Evolutionary conservation across 345 rosid genomes (phyloP).

Genomic region (Raphanus raphanistrum): DNA sequence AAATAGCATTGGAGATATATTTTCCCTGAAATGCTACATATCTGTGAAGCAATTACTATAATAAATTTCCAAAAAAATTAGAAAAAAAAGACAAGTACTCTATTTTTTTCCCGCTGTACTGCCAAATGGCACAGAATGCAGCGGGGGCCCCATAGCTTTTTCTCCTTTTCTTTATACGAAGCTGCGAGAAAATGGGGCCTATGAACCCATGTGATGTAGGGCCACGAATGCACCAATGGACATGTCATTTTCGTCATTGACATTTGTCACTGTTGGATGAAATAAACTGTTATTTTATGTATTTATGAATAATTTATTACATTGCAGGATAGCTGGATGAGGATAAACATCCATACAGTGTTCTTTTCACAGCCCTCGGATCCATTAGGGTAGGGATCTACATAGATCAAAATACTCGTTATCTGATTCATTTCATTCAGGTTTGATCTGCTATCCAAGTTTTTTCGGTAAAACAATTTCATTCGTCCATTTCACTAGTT

Average conservation of each 20-base stretch:
- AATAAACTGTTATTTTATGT: not conserved
- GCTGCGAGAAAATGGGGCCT: conserved; percentile 16
- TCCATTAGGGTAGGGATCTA: too few relatives aligned
- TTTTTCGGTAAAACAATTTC: not conserved
- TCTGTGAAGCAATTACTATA: not conserved
- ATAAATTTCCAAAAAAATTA: not conserved
- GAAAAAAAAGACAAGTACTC: not conserved
- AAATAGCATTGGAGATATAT: not conserved
- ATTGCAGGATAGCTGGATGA: conserved; percentile 22
- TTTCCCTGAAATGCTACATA: not conserved
- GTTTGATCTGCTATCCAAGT: not conserved
- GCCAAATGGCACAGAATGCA: conserved; percentile 5
- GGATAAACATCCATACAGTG: conserved; percentile 22
- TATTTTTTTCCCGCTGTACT: not conserved
- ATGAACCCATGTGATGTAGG: conserved; percentile 29
- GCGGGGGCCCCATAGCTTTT: conserved; percentile 25
- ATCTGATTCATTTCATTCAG: not conserved
- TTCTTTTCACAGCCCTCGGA: not conserved
- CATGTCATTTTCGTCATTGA: conserved; percentile 34
- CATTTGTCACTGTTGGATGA: conserved; percentile 27
- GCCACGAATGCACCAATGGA: conserved; percentile 10
- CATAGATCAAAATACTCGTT: too few relatives aligned
- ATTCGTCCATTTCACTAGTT: conserved; percentile 21
- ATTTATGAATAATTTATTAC: not conserved
- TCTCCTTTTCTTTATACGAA: conserved; percentile 26